Percentiles rank a stretch among this genome's conserved stretches.
Evolutionary conservation across 371 early-diverging fungal genomes (phyloP).

Genomic region (Rhizopus microsporus): DNA sequence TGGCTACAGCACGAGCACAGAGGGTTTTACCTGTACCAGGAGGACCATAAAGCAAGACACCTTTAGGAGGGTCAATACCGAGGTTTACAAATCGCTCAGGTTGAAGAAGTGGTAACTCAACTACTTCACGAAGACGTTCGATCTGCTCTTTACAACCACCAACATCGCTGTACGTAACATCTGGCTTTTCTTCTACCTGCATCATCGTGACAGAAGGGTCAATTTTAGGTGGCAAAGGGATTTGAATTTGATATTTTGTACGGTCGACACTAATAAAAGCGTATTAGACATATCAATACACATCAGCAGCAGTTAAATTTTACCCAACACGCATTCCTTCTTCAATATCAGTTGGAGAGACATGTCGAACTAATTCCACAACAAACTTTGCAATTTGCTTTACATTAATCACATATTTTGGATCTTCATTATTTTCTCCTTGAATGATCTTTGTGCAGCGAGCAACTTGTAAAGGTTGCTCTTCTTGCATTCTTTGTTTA

Average conservation of each 20-base stretch:
- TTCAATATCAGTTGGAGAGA: conserved; percentile 98
- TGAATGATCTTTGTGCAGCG: conserved; percentile 97
- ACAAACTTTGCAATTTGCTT: conserved; percentile 99
- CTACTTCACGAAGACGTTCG: conserved; percentile 99
- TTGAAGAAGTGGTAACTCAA: conserved; percentile 99
- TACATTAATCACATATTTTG: conserved; percentile 98
- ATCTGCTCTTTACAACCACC: conserved; percentile 99
- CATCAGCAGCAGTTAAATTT: conserved; percentile 3
- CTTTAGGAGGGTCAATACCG: conserved; percentile 99
- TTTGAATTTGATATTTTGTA: conserved; percentile 97
- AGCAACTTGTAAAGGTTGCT: conserved; percentile 98
- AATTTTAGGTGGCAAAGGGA: conserved; percentile 93
- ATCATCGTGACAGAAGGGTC: conserved; percentile 97
- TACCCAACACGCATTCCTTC: conserved; percentile 99
- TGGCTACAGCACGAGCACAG: conserved; percentile 99
- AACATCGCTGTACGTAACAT: conserved; percentile 99
- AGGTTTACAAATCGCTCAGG: conserved; percentile 99
- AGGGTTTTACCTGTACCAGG: conserved; percentile 99
- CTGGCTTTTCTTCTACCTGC: conserved; percentile 99
- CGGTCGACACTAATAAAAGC: conserved; percentile 87
- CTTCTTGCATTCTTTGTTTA: conserved; percentile 94
- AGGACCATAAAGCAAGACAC: conserved; percentile 98
- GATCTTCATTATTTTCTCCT: conserved; percentile 71
- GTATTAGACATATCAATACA: not conserved
- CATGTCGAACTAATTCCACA: conserved; percentile 95